Percentiles rank a stretch among this genome's conserved stretches.
phyloP scores from a whole-genome alignment of 1,284 basidiomycete genomes.

The Sanghuangporus baumii region DNA sequence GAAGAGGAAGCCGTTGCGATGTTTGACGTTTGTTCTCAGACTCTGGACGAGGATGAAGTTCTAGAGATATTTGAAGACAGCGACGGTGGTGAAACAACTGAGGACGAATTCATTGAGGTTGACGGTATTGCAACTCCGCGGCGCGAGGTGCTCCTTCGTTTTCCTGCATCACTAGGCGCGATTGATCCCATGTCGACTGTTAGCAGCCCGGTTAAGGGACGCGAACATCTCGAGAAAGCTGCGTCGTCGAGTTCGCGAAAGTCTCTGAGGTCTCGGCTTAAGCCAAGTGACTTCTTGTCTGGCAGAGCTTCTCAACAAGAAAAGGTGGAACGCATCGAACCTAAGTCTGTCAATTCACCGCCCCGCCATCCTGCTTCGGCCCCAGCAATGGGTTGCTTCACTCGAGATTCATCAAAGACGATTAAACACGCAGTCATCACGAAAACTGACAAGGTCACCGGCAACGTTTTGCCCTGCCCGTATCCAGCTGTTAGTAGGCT shows the following conservation, averaged over 20 bases:
- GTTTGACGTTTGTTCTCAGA: constrained; percentile 17
- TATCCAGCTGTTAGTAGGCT: constrained; percentile 36
- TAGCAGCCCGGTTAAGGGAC: constrained; percentile 43
- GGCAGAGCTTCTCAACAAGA: constrained; percentile 48
- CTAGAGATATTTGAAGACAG: constrained; percentile 34
- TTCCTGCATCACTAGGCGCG: constrained; percentile 55
- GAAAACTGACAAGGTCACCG: constrained; percentile 30
- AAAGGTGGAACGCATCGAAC: constrained; percentile 31
- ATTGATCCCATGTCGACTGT: constrained; percentile 72
- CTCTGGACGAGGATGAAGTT: constrained; percentile 36
- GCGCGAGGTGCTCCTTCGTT: constrained; percentile 64
- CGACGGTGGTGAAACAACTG: constrained; percentile 58
- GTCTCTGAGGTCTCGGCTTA: constrained; percentile 32
- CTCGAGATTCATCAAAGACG: background rate
- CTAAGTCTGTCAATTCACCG: background rate
- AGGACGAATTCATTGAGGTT: constrained; percentile 72
- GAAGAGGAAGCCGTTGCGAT: constrained; percentile 34
- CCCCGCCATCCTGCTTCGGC: background rate
- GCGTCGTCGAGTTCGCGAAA: background rate
- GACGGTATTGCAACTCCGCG: constrained; percentile 66
- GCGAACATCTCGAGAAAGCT: constrained; percentile 28
- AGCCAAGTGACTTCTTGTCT: constrained; percentile 60
- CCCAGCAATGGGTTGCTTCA: constrained; percentile 16
- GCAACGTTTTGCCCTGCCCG: constrained; percentile 56
- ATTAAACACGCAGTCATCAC: constrained; percentile 46